Base-by-base conservation (phyloP, 2,329 filamentous ascomycete species). In the Sphaerulina musiva region DNA sequence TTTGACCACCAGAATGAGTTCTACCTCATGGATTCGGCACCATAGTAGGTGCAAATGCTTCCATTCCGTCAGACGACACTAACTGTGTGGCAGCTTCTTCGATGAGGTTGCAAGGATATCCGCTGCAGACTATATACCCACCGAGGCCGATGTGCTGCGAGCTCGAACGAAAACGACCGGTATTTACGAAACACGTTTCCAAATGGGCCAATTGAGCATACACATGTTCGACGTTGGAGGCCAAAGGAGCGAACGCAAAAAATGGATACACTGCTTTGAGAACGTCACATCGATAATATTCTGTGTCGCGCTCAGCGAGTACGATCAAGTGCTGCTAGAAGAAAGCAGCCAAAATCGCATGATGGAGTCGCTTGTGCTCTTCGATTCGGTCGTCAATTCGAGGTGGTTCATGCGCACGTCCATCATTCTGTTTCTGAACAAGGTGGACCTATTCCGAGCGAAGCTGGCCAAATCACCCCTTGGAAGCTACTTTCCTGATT, bases 201-300 rank as follows among this genome's bases (percentile, higher is more conserved):
- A 93, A 63, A 98, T 98, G 93, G 93, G 92, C 36, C 92, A 95
- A 69, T 78, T 98, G 58, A 97, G 91, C 74, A 98, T 98, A 75
- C 93, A 98, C 76, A 98, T 98, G 93, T 98, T 98, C 69, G 93
- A 98, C 71, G 93, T 98, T 4, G 93, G 93, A 59, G 93, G 93
- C 23, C 93, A 98, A 74, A 80, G 93, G 69, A 97, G 92, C 72
- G 93, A 98, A 74, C 83, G 93, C 59, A 98, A 98, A 78, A 98
- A 98, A 76, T 98, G 93, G 93, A 98, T 98, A 69, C 93, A 98
- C 75, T 98, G 93, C 76, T 98, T 98, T 72, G 93, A 98, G 73
- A 97, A 97, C 66, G 93, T 98, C 66, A 98, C 93, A 42, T 97
- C 93, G 3, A 98, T 98, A 72, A 98, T 98, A 64, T 98, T 98